Evolutionary conservation across 257 asterid genomes (phyloP), one percentile per base, ranked within the genome.

Genomic region (Fraxinus americana): DNA sequence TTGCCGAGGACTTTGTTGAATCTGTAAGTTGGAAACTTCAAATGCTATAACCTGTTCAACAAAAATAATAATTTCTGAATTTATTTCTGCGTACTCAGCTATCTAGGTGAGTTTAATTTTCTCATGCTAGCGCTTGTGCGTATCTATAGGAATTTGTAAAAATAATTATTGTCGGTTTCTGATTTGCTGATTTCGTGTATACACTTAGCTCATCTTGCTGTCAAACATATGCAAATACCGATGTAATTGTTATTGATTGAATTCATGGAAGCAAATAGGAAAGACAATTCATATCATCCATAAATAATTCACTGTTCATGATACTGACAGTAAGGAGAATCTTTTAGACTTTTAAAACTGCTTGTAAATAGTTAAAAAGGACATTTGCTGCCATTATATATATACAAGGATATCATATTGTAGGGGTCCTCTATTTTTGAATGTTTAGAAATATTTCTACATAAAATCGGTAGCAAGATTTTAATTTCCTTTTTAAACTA

Each of bases 1-100:
- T 93, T 72, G 99, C 96, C 1, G 99, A 93, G 82, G 98, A 93
- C 66, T 96, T 93, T 83, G 92, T 96, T 83, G 97, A 96, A 85
- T 92, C 99, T 23, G 99, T 95, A 82, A 92, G 99, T 84, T 84
- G 67, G 75, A 70, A 41, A 79, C 38, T 67, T 69, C 61, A 25
- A 48, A 54, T 68, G 69, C 59, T 16, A 61, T 63, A 12, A 5
- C 30, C 72, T 29, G 36, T 21, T 66, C 11, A 7, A 19, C 50
- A 23, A 57, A 67, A 65, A 23, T 61, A 11, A 29, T 36, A 41
- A 32, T 39, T 7, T 73, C 36, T 63, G 14, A 16, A 36, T 75
- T 68, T 59, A 59, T 59, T 59, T 41, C 57, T 72, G 63, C 27
- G 68, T 70, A 32, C 6, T 23, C 35, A 63, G 36, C 69, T 63